These are phyloP conservation scores for Luffa acutangula DNA, from an alignment of 306 rosid species.

Conservation along the genomic window DNA sequence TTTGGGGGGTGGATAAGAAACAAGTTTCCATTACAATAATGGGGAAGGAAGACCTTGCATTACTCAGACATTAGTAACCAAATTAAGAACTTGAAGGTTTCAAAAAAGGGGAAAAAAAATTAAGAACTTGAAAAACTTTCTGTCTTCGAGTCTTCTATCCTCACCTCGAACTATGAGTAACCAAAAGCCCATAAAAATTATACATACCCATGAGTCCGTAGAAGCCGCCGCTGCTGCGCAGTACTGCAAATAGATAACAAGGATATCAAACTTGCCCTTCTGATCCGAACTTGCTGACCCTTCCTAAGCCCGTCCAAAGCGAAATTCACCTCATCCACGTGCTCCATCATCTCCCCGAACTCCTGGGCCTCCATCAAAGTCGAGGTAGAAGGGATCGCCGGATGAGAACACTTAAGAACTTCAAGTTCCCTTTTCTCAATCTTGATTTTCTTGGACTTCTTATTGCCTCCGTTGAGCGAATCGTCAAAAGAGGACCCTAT, in stretches of 20 bases:
- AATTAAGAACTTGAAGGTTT: neutral
- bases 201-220: conserved; percentile 82
- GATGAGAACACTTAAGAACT: conserved; percentile 14
- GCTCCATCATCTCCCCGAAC: conserved; percentile 99
- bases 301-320: conserved; percentile 83
- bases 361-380: conserved; percentile 99
- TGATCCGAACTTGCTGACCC: conserved; percentile 87
- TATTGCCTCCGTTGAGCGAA: conserved; percentile 14
- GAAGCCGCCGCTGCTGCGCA: conserved; percentile 71
- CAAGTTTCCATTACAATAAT: neutral
- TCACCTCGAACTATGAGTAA: neutral
- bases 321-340: conserved; percentile 87
- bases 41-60: neutral
- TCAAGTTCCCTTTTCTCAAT: conserved; percentile 13
- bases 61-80: neutral
- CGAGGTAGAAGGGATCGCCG: conserved; percentile 54
- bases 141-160: neutral
- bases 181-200: conserved; percentile 7
- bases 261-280: conserved; percentile 78
- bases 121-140: neutral
- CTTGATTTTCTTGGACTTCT: conserved; percentile 47
- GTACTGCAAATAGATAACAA: conserved; percentile 73
- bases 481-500: conserved; percentile 28
- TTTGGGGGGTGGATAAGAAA: neutral
- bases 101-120: neutral